Evolutionary conservation across 345 rosid species (phyloP), one percentile per base, ranked within the genome.

Genomic region (Angophora floribunda): DNA sequence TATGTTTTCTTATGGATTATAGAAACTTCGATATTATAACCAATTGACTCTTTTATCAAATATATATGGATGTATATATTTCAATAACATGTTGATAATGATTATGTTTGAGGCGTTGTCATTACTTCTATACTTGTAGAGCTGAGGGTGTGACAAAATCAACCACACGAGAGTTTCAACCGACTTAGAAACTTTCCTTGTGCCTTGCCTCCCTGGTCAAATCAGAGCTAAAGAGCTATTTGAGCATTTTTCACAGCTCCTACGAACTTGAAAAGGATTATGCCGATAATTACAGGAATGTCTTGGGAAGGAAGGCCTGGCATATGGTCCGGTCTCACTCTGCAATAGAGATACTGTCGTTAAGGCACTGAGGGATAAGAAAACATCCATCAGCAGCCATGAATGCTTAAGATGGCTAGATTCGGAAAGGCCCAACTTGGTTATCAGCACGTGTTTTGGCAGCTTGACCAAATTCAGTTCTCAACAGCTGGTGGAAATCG

Each of bases 271-370:
- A 95, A 59, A 87, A 88, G 3, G 88, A 53, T 67, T 93, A 93
- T 75, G 94, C 90, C 7, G 93, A 95, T 88, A 70, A 88, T 89
- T 90, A 67, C 89, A 87, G 91, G 88, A 88, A 91, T 3, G 89
- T 53, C n/a, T 26, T 91, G 57, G 94, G 95, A 17, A 89, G 88
- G 49, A 93, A 85, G 65, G 90, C 93, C 52, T 95, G 95, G 95
- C 92, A 90, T 52, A 36, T 91, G 95, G 94, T n/a, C 95, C 93
- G 0, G 86, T 93, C 16, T 90, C 92, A 1, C 85, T 91, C 2
- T 90, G 91, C 85, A 91, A 90, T 12, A 86, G 36, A 32, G 86
- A 28, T 24, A 11, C 3, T 3, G 86, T 67, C 53, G 90, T 87
- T 22, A 87, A 87, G 80, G 78, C 86, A 13, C 50, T 45, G 51